phyloP scores from a whole-genome alignment of 192 early-diverging fungal genomes.

The Mortierella alpina region DNA sequence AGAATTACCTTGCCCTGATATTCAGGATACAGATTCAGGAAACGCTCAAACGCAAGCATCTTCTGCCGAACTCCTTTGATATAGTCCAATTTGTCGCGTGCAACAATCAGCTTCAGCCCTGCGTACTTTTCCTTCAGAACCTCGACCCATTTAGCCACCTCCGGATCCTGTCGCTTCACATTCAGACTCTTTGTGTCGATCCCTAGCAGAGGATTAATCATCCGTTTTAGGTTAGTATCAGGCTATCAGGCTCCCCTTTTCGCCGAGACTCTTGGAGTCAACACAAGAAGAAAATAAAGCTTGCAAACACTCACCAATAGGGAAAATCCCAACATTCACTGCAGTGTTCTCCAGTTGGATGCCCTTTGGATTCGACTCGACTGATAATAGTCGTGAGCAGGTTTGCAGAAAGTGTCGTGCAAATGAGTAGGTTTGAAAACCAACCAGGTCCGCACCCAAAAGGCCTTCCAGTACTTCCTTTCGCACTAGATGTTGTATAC shows the following conservation, averaged over 20 bases:
- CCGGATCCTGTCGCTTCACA: slow-evolving; percentile 74
- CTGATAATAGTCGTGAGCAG: slow-evolving; percentile 88
- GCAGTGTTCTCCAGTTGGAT: slow-evolving; percentile 83
- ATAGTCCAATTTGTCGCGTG: slow-evolving; percentile 95
- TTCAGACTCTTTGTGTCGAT: slow-evolving; percentile 85
- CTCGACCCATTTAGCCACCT: slow-evolving; percentile 81
- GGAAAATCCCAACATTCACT: slow-evolving; percentile 92
- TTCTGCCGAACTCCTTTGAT: slow-evolving; percentile 97
- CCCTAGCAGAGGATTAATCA: too few relatives aligned
- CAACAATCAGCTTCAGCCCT: slow-evolving; percentile 92
- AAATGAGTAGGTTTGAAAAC: slow-evolving; percentile 95
- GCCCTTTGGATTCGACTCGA: slow-evolving; percentile 88
- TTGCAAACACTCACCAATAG: slow-evolving; percentile 72
- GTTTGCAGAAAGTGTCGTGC: slow-evolving; percentile 90
- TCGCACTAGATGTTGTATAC: slow-evolving; percentile 57
- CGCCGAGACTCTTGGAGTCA: too few relatives aligned
- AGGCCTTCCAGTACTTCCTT: slow-evolving; percentile 88
- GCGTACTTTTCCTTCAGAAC: slow-evolving; percentile 87
- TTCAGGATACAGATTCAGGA: slow-evolving; percentile 88
- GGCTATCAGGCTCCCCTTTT: too few relatives aligned
- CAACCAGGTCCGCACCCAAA: slow-evolving; percentile 88
- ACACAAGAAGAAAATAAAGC: too few relatives aligned
- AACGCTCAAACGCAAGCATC: slow-evolving; percentile 91
- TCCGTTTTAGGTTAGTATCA: too few relatives aligned
- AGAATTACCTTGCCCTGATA: slow-evolving; percentile 78